phyloP scores from a whole-genome alignment of 768 basidiomycete genomes.

The Xerocomellus intermedius region DNA sequence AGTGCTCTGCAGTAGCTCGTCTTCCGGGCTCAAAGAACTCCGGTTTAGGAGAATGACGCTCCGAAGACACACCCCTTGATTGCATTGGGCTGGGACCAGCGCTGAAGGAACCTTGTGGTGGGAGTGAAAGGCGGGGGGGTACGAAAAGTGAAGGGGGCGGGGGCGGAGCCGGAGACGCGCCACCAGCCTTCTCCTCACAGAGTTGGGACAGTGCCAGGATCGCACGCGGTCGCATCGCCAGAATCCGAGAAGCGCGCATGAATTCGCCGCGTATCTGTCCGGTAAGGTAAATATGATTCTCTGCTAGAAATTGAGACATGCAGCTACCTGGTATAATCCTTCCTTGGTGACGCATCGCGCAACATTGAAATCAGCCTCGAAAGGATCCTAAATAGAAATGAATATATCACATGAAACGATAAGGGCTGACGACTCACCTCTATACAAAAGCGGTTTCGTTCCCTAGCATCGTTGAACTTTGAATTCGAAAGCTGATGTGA shows the following conservation, averaged over 20 bases:
- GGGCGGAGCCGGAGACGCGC: slow-evolving; percentile 40
- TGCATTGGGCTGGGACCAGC: slow-evolving; percentile 62
- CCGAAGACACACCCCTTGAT: slow-evolving; percentile 41
- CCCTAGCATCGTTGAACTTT: slow-evolving; percentile 69
- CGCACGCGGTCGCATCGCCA: slow-evolving; percentile 76
- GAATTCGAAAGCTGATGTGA: slow-evolving; percentile 43
- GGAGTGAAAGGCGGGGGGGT: slow-evolving; percentile 46
- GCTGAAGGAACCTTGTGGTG: slow-evolving; percentile 71
- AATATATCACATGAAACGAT: background rate
- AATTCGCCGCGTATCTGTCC: slow-evolving; percentile 94
- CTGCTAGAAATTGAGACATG: background rate
- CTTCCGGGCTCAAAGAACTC: slow-evolving; percentile 46
- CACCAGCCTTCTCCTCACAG: slow-evolving; percentile 81
- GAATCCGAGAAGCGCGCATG: slow-evolving; percentile 90
- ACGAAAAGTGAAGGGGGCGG: slow-evolving; percentile 41
- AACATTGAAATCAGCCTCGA: slow-evolving; percentile 95
- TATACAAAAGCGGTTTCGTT: slow-evolving; percentile 93
- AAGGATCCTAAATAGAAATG: slow-evolving; percentile 71
- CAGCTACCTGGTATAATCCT: slow-evolving; percentile 82
- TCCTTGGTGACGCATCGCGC: slow-evolving; percentile 95
- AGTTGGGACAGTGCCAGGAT: slow-evolving; percentile 82
- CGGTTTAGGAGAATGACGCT: slow-evolving; percentile 51
- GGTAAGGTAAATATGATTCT: background rate
- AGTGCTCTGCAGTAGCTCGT: slow-evolving; percentile 32
- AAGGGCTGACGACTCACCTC: slow-evolving; percentile 54